These are phyloP conservation scores for Candida tetrigidarum DNA, from an alignment of 1,139 yeast genomes.

Conservation along the genomic window DNA sequence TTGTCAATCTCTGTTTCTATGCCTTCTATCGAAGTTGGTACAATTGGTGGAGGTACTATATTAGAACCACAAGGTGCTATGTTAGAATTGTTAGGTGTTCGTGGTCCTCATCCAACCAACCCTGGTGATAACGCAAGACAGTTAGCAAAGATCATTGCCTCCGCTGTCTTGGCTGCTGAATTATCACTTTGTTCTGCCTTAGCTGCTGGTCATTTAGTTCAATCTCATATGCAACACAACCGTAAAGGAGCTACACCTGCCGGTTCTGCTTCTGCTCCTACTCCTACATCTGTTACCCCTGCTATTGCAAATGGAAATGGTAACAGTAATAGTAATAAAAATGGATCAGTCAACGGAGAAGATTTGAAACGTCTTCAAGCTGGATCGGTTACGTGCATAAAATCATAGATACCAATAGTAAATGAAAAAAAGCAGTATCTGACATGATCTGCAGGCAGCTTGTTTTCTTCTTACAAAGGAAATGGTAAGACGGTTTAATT, in stretches of 20 bases:
- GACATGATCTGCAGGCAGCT: too few species aligned
- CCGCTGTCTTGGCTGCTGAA: constrained; percentile 96
- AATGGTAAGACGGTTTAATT: not conserved
- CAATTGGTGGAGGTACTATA: constrained; percentile 99
- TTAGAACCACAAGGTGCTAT: constrained; percentile 97
- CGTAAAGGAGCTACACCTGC: constrained; percentile 61
- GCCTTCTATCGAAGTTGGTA: constrained; percentile 99
- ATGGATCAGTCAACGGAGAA: constrained; percentile 20
- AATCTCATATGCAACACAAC: constrained; percentile 97
- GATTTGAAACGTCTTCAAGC: constrained; percentile 64
- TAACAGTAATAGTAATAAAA: constrained; percentile 14
- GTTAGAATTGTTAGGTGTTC: constrained; percentile 92
- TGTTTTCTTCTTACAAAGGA: not conserved
- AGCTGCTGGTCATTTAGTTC: constrained; percentile 98
- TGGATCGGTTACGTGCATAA: constrained; percentile 74
- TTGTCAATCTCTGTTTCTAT: constrained; percentile 91
- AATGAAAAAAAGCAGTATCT: too few species aligned
- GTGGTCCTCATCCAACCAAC: constrained; percentile 91
- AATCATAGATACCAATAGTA: constrained; percentile 38
- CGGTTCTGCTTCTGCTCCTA: constrained; percentile 22
- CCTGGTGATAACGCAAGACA: constrained; percentile 97
- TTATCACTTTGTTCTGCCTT: constrained; percentile 91
- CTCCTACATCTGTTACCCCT: constrained; percentile 20
- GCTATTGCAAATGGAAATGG: constrained; percentile 19
- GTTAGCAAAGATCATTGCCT: constrained; percentile 92